Conservation (phyloP, 441 rosid species). For the Francoa sonchifolia region DNA sequence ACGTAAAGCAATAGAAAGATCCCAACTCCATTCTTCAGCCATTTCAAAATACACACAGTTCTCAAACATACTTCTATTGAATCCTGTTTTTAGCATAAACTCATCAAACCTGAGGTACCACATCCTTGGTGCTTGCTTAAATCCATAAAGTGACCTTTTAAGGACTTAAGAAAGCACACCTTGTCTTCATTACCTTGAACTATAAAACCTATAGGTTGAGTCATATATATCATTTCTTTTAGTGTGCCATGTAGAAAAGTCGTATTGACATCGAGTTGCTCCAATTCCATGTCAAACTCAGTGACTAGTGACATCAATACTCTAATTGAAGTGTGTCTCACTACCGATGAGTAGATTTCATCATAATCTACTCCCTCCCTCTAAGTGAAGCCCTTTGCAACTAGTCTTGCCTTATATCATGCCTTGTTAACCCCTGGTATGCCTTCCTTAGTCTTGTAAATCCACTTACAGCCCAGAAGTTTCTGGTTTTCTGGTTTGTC, state of each 20-base stretch:
- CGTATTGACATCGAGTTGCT: background rate
- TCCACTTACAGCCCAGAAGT: no score
- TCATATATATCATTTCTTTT: no score
- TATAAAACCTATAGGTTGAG: no score
- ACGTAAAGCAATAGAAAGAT: constrained; percentile 2
- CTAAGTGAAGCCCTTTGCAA: no score
- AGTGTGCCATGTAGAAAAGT: background rate
- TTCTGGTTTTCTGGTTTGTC: no score
- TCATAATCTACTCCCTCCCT: no score
- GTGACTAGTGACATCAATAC: background rate
- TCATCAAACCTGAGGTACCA: background rate
- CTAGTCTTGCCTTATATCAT: no score
- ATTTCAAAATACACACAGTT: background rate
- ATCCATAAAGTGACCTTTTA: background rate
- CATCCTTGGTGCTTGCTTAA: background rate
- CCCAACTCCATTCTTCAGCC: background rate
- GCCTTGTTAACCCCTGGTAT: no score
- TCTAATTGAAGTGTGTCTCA: background rate
- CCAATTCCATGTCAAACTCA: background rate
- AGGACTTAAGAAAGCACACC: no score
- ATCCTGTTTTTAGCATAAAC: background rate
- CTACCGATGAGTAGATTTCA: no score
- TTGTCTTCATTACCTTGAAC: no score
- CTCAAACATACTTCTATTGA: background rate
- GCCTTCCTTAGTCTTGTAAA: no score